phyloP scores from a whole-genome alignment of 768 basidiomycete genomes.

The Hygrocybe coccinea region DNA sequence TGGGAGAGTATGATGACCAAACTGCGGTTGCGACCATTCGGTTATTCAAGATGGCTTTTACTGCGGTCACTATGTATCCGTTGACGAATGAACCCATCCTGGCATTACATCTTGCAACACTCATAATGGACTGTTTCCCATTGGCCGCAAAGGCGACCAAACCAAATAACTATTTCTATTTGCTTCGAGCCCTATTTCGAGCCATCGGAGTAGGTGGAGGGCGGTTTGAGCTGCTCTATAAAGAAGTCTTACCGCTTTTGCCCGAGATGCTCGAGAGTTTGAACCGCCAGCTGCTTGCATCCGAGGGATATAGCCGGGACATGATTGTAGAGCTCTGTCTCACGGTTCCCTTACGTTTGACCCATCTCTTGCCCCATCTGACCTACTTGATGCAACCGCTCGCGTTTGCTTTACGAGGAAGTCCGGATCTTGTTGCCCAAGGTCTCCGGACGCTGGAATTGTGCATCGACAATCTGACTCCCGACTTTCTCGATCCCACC shows the following conservation, averaged over 20 bases:
- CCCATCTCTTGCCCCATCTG: conserved; percentile 92
- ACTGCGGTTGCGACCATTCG: conserved; percentile 81
- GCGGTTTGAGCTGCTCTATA: conserved; percentile 89
- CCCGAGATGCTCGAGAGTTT: conserved; percentile 96
- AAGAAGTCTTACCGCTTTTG: conserved; percentile 90
- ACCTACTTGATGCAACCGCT: conserved; percentile 95
- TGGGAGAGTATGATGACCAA: conserved; percentile 82
- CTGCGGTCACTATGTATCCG: conserved; percentile 73
- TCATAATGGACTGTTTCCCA: conserved; percentile 96
- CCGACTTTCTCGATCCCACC: conserved; percentile 96
- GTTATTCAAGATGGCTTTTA: conserved; percentile 93
- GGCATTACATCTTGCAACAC: conserved; percentile 85
- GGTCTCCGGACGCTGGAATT: conserved; percentile 93
- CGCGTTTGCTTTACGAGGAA: conserved; percentile 82
- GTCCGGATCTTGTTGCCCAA: conserved; percentile 87
- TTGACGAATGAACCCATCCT: conserved; percentile 82
- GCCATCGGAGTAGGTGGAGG: conserved; percentile 90
- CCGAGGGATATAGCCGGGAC: conserved; percentile 78
- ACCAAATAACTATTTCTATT: conserved; percentile 87
- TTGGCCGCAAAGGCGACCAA: conserved; percentile 87
- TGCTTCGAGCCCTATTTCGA: conserved; percentile 88
- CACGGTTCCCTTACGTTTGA: conserved; percentile 91
- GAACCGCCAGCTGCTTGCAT: conserved; percentile 82
- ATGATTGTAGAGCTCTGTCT: conserved; percentile 96
- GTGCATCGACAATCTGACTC: conserved; percentile 98